Conservation (phyloP, 2,329 filamentous ascomycete genomes). For the Cladosporium sp. region DNA sequence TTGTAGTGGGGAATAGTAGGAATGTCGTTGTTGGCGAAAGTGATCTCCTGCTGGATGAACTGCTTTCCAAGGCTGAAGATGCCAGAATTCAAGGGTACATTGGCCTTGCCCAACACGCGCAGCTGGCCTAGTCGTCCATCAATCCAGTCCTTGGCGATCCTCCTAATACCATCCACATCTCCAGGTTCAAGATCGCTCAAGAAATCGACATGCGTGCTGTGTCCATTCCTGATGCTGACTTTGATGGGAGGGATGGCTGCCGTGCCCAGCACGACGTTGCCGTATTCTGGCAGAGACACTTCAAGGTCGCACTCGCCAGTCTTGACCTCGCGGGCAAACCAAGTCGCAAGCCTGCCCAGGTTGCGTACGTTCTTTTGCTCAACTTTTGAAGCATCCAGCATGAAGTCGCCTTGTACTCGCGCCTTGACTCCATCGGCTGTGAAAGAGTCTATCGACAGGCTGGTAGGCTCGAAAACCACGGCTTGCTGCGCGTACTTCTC, state of each 20-base stretch:
- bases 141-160: conserved; percentile 83
- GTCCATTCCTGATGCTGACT: conserved; percentile 72
- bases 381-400: conserved; percentile 74
- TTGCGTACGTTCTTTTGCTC: conserved; percentile 65
- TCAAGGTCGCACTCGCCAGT: conserved; percentile 68
- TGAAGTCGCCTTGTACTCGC: conserved; percentile 76
- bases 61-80: conserved; percentile 76
- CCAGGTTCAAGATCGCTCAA: conserved; percentile 72
- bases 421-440: conserved; percentile 73
- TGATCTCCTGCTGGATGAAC: conserved; percentile 66
- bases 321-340: conserved; percentile 72
- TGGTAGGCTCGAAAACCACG: conserved; percentile 74
- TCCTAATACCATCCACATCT: conserved; percentile 69
- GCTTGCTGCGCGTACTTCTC: conserved; percentile 85
- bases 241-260: conserved; percentile 71
- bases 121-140: conserved; percentile 70
- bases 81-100: conserved; percentile 72
- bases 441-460: conserved; percentile 79
- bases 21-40: conserved; percentile 69
- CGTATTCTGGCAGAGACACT: conserved; percentile 80
- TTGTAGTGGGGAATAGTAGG: conserved; percentile 77
- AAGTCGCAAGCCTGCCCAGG: conserved; percentile 73
- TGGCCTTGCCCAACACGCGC: conserved; percentile 67
- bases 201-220: conserved; percentile 74
- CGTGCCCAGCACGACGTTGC: conserved; percentile 70